These are phyloP conservation scores for Centella asiatica DNA, from an alignment of 129 eudicot species.

Conservation along the genomic window DNA sequence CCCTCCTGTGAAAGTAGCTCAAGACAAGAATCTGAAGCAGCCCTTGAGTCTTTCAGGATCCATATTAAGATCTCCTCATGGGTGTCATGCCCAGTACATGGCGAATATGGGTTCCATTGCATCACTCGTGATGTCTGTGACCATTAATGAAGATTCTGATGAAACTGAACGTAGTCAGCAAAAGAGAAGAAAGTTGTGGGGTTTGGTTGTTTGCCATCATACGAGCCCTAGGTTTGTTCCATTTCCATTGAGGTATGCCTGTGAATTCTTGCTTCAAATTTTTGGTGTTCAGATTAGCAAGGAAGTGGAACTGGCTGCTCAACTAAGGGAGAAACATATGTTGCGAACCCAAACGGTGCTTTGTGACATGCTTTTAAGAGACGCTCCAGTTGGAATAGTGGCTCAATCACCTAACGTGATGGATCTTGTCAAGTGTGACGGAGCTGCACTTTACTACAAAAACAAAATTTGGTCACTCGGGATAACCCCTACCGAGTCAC, in stretches of 20 bases:
- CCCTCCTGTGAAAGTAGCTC: slow-evolving; percentile 54
- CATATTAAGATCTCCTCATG: slow-evolving; percentile 74
- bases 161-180: slow-evolving; percentile 44
- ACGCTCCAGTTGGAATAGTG: slow-evolving; percentile 63
- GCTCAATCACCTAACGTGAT: slow-evolving; percentile 78
- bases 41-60: slow-evolving; percentile 77
- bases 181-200: slow-evolving; percentile 70
- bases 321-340: slow-evolving; percentile 64
- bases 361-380: slow-evolving; percentile 81
- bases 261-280: slow-evolving; percentile 78
- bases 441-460: slow-evolving; percentile 68
- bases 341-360: slow-evolving; percentile 72
- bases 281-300: slow-evolving; percentile 70
- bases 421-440: slow-evolving; percentile 86
- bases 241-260: slow-evolving; percentile 74
- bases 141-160: slow-evolving; percentile 59
- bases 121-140: slow-evolving; percentile 72
- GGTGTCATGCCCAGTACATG: slow-evolving; percentile 83
- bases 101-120: slow-evolving; percentile 82
- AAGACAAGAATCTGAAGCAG: slow-evolving; percentile 45
- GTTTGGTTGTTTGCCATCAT: slow-evolving; percentile 88
- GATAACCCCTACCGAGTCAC: slow-evolving; percentile 61
- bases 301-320: slow-evolving; percentile 74
- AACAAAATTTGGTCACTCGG: slow-evolving; percentile 66
- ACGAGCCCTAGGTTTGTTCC: slow-evolving; percentile 62